phyloP scores from a whole-genome alignment of 305 asterid species.

The Rubia tinctorum region DNA sequence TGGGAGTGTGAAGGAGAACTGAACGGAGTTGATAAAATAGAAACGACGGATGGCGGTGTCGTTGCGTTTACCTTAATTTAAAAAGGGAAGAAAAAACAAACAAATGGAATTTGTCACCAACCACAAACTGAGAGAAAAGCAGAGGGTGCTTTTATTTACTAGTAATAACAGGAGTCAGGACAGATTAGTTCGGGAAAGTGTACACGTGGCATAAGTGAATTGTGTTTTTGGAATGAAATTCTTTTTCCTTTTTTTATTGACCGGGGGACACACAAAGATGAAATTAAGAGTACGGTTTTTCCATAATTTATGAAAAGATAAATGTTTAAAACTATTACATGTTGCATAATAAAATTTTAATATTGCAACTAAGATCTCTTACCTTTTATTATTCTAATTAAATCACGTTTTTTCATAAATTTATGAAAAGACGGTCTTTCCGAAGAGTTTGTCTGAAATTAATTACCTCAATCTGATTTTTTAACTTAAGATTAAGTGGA shows the following conservation, averaged over 20 bases:
- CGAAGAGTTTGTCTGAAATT: no score
- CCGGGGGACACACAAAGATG: background rate
- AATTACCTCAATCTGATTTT: no score
- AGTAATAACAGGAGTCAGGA: background rate
- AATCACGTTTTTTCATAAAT: no score
- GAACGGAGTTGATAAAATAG: constrained; percentile 37
- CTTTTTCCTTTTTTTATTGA: background rate
- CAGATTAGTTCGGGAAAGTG: background rate
- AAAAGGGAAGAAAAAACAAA: constrained; percentile 7
- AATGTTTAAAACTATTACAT: no score
- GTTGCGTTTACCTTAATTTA: constrained; percentile 14
- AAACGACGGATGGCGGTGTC: constrained; percentile 30
- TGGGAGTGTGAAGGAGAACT: background rate
- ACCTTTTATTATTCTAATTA: no score
- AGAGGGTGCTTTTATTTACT: background rate
- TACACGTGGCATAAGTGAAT: background rate
- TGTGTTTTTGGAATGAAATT: background rate
- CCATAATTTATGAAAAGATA: no score
- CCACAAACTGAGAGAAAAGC: background rate
- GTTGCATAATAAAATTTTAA: no score
- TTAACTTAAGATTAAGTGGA: no score
- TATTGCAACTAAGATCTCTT: no score
- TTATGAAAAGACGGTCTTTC: no score
- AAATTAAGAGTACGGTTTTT: no score
- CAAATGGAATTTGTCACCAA: constrained; percentile 1